phyloP scores from a whole-genome alignment of 2,329 filamentous ascomycete species.

The Hymenotorrendiella dingleyae region DNA sequence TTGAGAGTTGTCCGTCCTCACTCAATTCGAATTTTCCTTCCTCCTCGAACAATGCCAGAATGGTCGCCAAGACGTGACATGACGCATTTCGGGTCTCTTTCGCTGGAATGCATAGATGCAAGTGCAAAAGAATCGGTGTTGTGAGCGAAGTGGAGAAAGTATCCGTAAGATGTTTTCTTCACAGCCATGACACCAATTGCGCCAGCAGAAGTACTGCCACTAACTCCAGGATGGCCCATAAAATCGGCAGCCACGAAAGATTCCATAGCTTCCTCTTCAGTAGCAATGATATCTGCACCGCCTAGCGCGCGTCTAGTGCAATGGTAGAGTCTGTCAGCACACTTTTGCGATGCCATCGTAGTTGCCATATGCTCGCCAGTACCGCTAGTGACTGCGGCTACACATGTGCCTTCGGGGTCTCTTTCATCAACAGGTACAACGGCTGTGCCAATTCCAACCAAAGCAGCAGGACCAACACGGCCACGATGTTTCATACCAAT shows the following conservation, averaged over 20 bases:
- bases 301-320: conserved; percentile 53
- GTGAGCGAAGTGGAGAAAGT: conserved; percentile 88
- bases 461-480: conserved; percentile 82
- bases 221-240: conserved; percentile 83
- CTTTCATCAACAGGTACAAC: conserved; percentile 71
- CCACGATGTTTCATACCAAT: conserved; percentile 98
- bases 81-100: conserved; percentile 68
- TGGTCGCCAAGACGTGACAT: conserved; percentile 64
- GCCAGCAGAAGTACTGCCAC: conserved; percentile 70
- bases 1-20: too few species aligned
- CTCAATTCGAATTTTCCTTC: conserved; percentile 26
- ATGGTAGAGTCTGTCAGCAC: conserved; percentile 78
- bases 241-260: conserved; percentile 85
- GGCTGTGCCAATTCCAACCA: conserved; percentile 86
- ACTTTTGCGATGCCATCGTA: conserved; percentile 81
- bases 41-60: conserved; percentile 28
- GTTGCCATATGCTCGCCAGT: conserved; percentile 98
- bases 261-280: conserved; percentile 72
- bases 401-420: conserved; percentile 62
- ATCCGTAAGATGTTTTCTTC: conserved; percentile 72
- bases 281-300: conserved; percentile 58
- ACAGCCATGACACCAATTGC: conserved; percentile 88
- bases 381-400: conserved; percentile 85
- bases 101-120: conserved; percentile 79
- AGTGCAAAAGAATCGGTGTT: conserved; percentile 88